Conservation (phyloP, 2,329 filamentous ascomycete genomes). For the Ceratocystis smalleyi region DNA sequence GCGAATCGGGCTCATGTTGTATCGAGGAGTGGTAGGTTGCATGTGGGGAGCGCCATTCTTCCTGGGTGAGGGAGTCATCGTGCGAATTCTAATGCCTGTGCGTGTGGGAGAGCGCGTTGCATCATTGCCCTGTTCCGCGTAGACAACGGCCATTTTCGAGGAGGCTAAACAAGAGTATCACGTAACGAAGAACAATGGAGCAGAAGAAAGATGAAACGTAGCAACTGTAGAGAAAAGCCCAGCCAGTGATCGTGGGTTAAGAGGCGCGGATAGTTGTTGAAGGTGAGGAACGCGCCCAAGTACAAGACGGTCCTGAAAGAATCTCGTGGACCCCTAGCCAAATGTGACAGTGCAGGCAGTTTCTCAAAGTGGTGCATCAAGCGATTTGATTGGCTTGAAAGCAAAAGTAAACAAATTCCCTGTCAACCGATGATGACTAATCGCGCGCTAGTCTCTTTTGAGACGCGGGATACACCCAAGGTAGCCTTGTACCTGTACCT, state of each 20-base stretch:
- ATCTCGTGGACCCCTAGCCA: not conserved
- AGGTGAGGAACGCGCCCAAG: not conserved
- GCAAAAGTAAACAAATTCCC: slow-evolving; percentile 13
- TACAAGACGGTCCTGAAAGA: not conserved
- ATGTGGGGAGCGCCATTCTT: slow-evolving; percentile 18
- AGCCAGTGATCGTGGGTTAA: not conserved
- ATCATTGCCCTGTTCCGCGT: slow-evolving; percentile 24
- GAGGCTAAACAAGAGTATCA: not conserved
- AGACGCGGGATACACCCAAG: not conserved
- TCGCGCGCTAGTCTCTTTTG: not conserved
- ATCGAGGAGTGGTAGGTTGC: slow-evolving; percentile 26
- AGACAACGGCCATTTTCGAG: slow-evolving; percentile 32
- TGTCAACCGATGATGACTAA: not conserved
- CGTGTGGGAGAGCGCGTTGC: slow-evolving; percentile 10
- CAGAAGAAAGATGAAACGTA: not conserved
- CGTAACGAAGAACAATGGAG: not conserved
- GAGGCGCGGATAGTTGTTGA: not conserved
- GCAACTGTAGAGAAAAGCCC: not conserved
- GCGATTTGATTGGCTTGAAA: slow-evolving; percentile 11
- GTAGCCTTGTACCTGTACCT: not conserved
- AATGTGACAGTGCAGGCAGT: slow-evolving; percentile 12
- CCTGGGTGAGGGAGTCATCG: slow-evolving; percentile 23
- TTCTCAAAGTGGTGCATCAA: slow-evolving; percentile 9
- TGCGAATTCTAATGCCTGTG: slow-evolving; percentile 29
- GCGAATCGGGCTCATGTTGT: slow-evolving; percentile 43